Evolutionary conservation across 257 asterid genomes (phyloP), one percentile per base, ranked within the genome.

Genomic region (Solanum commersonii): DNA sequence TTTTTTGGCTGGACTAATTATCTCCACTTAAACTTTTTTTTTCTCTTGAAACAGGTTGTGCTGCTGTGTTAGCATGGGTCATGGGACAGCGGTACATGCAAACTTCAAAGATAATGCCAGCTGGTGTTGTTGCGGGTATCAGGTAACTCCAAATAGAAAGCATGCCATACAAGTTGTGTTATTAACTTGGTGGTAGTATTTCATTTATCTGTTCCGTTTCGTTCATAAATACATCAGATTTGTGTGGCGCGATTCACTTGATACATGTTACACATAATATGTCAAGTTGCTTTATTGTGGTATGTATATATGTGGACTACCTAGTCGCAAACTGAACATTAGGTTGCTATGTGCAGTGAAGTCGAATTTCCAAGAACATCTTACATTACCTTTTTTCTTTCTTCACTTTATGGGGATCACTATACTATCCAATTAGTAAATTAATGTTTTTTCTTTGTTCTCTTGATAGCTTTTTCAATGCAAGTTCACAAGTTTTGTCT

Each of bases 41-140:
- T 46, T 27, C 27, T 5, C 1, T 29, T 81, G 85, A 44, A 90
- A 93, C 96, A 95, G 99, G 86, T 87, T 87, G 94, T 91, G 98
- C 99, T 83, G 96, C 93, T 49, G 6, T 86, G 27, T 94, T 97
- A 42, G 90, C 99, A 14, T 96, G 90, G 93, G 91, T 94, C 84
- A 97, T 97, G 99, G 95, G 95, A 49, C 95, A 94, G 85, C 94
- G 99, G 22, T 96, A 96, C 93, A 42, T 93, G 92, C 91, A 90
- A 88, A 95, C 98, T 59, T 91, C 96, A 49, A 97, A 96, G 89
- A 93, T 96, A 88, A 96, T 97, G 99, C 99, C 99, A 0, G 98
- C 99, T 86, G 99, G 99, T 82, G 25, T 97, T 12, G 95, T 97
- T 92, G 98, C 99, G 34, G 99, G 95, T 86, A 87, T 97, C 92